phyloP scores from a whole-genome alignment of 2,329 filamentous ascomycete genomes.

The Alternaria incomplexa region DNA sequence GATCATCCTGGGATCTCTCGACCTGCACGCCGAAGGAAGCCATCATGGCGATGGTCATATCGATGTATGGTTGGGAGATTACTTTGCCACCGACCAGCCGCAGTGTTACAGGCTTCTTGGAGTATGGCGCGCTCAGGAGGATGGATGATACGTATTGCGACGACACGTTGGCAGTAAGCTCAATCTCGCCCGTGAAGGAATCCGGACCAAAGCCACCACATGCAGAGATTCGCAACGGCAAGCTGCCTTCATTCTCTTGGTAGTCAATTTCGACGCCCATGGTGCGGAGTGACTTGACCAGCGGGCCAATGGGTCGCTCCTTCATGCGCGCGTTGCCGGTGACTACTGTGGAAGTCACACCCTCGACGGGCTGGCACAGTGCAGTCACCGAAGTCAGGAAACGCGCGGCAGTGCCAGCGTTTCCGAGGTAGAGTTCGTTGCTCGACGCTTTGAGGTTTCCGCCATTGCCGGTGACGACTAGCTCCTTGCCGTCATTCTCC shows the following conservation, averaged over 20 bases:
- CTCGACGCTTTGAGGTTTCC: conserved; percentile 78
- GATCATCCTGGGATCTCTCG: conserved; percentile 74
- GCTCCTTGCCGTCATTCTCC: conserved; percentile 91
- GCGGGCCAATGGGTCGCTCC: conserved; percentile 86
- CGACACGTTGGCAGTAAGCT: conserved; percentile 91
- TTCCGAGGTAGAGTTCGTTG: conserved; percentile 87
- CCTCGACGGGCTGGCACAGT: conserved; percentile 71
- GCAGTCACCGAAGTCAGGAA: conserved; percentile 93
- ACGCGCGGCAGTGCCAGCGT: conserved; percentile 93
- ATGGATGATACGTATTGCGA: conserved; percentile 99
- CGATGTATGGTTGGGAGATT: conserved; percentile 95
- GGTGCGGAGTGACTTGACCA: conserved; percentile 85
- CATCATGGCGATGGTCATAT: conserved; percentile 99
- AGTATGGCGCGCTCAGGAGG: conserved; percentile 95
- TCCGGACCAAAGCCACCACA: conserved; percentile 66
- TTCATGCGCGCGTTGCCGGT: conserved; percentile 98
- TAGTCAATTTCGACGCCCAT: conserved; percentile 92
- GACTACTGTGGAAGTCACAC: conserved; percentile 73
- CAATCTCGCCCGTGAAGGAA: conserved; percentile 75
- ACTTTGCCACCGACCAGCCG: conserved; percentile 94
- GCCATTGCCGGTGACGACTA: conserved; percentile 90
- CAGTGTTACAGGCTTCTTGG: conserved; percentile 89
- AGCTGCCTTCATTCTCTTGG: conserved; percentile 79
- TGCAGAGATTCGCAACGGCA: conserved; percentile 83
- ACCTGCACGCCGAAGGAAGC: conserved; percentile 85